Percentiles rank a stretch among this genome's conserved stretches.
Conservation (phyloP, 257 asterid species). For the Orobanche coerulescens region DNA sequence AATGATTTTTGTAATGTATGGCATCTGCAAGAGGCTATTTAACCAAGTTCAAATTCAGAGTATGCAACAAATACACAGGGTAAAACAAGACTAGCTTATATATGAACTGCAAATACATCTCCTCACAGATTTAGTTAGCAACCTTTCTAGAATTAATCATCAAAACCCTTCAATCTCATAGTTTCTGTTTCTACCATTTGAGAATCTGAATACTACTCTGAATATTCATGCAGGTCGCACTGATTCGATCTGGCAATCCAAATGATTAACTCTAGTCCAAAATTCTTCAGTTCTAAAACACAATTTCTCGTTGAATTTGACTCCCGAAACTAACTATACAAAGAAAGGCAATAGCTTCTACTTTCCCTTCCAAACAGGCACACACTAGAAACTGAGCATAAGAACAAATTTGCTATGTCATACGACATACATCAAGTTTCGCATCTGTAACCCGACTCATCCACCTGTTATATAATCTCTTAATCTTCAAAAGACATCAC, state of each 20-base stretch:
- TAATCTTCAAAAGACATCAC: neutral
- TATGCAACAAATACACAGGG: neutral
- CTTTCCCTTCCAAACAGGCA: neutral
- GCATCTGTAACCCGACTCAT: neutral
- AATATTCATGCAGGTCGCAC: neutral
- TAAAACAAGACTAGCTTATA: neutral
- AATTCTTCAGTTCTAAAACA: neutral
- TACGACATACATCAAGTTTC: neutral
- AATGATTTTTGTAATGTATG: constrained; percentile 70
- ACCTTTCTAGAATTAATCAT: neutral
- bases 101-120: neutral
- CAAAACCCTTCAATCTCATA: neutral
- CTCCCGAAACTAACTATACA: neutral
- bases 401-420: neutral
- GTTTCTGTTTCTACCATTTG: neutral
- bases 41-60: constrained; percentile 15
- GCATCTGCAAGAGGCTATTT: constrained; percentile 91
- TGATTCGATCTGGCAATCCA: neutral
- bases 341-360: neutral
- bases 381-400: neutral
- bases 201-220: neutral
- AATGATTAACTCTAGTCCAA: neutral
- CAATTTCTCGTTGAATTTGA: neutral
- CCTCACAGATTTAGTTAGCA: neutral
- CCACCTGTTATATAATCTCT: neutral